Base-by-base conservation (phyloP, 257 asterid genomes). In the Nicotiana tabacum region DNA sequence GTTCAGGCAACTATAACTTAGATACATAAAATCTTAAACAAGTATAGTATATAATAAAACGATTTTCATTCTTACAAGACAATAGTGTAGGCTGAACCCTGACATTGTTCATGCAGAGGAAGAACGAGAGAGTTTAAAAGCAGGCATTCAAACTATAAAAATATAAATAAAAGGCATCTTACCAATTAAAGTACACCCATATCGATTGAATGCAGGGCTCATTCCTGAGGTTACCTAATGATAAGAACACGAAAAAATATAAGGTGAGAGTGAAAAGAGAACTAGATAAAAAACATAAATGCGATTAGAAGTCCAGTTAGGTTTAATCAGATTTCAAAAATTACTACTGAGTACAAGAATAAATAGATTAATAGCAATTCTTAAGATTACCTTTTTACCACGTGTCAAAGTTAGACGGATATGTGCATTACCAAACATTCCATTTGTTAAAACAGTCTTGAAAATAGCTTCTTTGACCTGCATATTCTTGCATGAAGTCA, bases 381-480 rank as follows among this genome's bases (percentile, higher is more conserved):
- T 55, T 29, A 46, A 68, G 27, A 77, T 24, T 56, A 87, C 98
- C 97, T 94, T 96, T 90, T 93, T 94, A 82, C 99, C 99, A 55
- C 99, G 99, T 68, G 99, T 94, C 87, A 96, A 78, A 85, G 97
- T 94, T 81, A 96, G 88, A 83, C 98, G 91, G 66, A 96, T 92
- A 80, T 94, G 98, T 65, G 92, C 92, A 83, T 91, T 81, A 83
- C 87, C 88, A 83, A 91, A 93, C 99, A 96, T 96, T 82, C 94
- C 98, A 87, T 96, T 96, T 77, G 90, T 85, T 88, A 96, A 86
- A 66, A 96, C 91, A 76, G 98, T 96, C 81, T 82, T 90, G 89
- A 96, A 96, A 67, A 94, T 94, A 58, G 99, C 97, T 83, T 94
- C 97, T 90, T 90, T 93, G 82, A 94, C 97, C 99, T 96, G 96